phyloP scores from a whole-genome alignment of 257 asterid genomes.

The Scutellaria galericulata region DNA sequence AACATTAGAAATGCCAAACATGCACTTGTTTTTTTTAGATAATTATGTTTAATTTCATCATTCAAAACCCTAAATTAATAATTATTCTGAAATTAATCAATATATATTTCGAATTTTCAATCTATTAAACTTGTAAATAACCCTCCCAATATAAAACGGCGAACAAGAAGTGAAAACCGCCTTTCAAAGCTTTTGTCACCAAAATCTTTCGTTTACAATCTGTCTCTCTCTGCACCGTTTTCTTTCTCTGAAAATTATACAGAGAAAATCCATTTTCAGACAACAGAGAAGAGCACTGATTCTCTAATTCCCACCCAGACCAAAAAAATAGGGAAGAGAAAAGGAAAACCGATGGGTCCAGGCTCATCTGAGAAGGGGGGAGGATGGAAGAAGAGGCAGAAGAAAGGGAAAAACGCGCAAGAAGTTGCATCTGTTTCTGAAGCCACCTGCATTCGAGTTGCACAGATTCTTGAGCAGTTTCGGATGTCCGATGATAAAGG shows the following conservation, averaged over 20 bases:
- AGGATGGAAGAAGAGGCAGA: conserved; percentile 43
- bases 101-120: no score
- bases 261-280: not conserved
- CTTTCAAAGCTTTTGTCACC: conserved; percentile 1
- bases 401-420: conserved; percentile 32
- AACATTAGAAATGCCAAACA: no score
- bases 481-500: conserved; percentile 58
- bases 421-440: conserved; percentile 35
- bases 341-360: conserved; percentile 31
- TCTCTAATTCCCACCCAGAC: conserved; percentile 14
- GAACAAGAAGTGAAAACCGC: conserved; percentile 27
- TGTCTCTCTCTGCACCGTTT: not conserved
- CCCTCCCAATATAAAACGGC: not conserved
- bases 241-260: conserved; percentile 15
- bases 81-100: no score
- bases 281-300: conserved; percentile 20
- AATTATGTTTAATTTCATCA: no score
- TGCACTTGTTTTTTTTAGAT: no score
- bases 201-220: not conserved
- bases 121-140: not conserved
- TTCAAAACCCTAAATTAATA: no score
- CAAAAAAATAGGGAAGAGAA: conserved; percentile 21
- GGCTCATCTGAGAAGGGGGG: conserved; percentile 36
- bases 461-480: conserved; percentile 60
- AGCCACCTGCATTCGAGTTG: conserved; percentile 53